These are phyloP conservation scores for Hygrophila difformis DNA, from an alignment of 257 asterid genomes.

Conservation along the genomic window DNA sequence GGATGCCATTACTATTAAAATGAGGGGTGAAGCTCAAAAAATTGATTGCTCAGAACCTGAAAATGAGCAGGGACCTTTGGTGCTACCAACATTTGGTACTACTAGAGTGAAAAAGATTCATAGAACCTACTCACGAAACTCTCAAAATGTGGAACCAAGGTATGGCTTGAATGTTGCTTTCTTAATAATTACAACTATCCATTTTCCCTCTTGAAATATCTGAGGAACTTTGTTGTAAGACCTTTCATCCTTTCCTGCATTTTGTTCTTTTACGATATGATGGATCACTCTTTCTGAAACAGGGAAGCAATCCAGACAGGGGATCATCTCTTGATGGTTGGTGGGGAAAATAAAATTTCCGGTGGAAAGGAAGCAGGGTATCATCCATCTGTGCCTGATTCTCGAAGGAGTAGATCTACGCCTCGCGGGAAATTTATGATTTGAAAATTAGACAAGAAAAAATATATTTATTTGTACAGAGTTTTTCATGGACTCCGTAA, in stretches of 20 bases:
- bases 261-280: constrained; percentile 1
- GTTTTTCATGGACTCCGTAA: constrained; percentile 4
- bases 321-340: constrained; percentile 32
- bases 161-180: constrained; percentile 15
- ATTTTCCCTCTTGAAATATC: not conserved
- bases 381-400: constrained; percentile 32
- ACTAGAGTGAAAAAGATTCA: constrained; percentile 40
- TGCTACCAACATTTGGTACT: constrained; percentile 26
- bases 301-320: constrained; percentile 39
- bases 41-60: constrained; percentile 45
- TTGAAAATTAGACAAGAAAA: constrained; percentile 29
- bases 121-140: constrained; percentile 44
- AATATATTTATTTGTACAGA: constrained; percentile 21
- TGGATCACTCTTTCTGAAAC: constrained; percentile 13
- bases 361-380: constrained; percentile 31
- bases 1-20: constrained; percentile 23
- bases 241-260: not conserved
- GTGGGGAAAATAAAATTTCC: constrained; percentile 36
- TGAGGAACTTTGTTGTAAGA: not conserved
- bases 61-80: constrained; percentile 31
- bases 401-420: constrained; percentile 70
- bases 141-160: constrained; percentile 84
- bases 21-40: constrained; percentile 34
- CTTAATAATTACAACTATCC: not conserved
- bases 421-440: constrained; percentile 69